Percentiles rank a stretch among this genome's conserved stretches.
Evolutionary conservation across 225 moss, liverwort and hornwort species (phyloP).

Genomic region (Anthoceros angustus): DNA sequence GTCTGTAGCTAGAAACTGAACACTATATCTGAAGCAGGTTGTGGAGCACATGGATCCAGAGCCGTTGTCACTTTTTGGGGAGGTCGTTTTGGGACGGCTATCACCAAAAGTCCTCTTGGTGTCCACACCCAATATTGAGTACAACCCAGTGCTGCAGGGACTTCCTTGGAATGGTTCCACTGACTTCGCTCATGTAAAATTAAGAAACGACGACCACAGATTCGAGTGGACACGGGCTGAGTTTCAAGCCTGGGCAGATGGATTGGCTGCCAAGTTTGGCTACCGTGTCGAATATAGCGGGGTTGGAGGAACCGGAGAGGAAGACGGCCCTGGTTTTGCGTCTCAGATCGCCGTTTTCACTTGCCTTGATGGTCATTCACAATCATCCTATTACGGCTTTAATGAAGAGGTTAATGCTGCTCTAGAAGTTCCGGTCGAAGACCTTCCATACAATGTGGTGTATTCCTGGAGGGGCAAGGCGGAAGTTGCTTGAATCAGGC

Average conservation of each 20-base stretch:
- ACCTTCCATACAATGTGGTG: too few species aligned
- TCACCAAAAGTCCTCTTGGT: constrained; percentile 65
- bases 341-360: constrained; percentile 86
- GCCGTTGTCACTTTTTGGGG: constrained; percentile 56
- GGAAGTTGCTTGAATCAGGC: too few species aligned
- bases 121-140: constrained; percentile 88
- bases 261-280: constrained; percentile 27
- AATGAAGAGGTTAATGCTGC: too few species aligned
- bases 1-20: background rate
- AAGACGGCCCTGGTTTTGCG: constrained; percentile 83
- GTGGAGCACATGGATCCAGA: constrained; percentile 99
- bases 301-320: constrained; percentile 59
- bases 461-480: too few species aligned
- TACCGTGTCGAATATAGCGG: constrained; percentile 71
- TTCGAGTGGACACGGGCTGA: constrained; percentile 96
- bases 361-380: background rate
- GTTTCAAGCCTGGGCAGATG: constrained; percentile 66
- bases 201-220: constrained; percentile 92
- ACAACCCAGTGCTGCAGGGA: constrained; percentile 85
- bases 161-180: constrained; percentile 63
- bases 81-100: constrained; percentile 56
- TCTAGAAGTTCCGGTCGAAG: too few species aligned
- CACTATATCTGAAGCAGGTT: constrained; percentile 39
- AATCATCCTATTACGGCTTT: background rate
- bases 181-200: constrained; percentile 52